Conservation (phyloP, 257 asterid species). For the Solanum rostratum region DNA sequence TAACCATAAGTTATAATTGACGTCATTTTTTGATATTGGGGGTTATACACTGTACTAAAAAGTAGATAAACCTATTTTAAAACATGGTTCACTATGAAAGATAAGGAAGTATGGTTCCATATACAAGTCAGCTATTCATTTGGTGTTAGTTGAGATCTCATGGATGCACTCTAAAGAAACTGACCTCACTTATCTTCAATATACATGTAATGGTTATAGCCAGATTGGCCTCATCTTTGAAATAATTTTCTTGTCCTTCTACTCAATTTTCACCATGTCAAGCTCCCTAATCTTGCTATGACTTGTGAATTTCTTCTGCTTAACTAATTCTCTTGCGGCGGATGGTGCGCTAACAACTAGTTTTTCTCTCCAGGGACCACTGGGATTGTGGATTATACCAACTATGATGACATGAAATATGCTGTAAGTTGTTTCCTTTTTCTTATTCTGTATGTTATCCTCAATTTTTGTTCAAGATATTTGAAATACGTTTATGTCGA, state of each 20-base stretch:
- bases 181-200: too few relatives aligned
- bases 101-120: too few relatives aligned
- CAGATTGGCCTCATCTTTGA: background rate
- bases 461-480: background rate
- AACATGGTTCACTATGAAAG: too few relatives aligned
- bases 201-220: too few relatives aligned
- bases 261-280: background rate
- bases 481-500: background rate
- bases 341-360: background rate
- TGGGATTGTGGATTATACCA: slow-evolving; percentile 88
- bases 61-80: too few relatives aligned
- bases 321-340: background rate
- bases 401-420: slow-evolving; percentile 80
- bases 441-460: background rate
- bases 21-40: too few relatives aligned
- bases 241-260: background rate
- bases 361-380: slow-evolving; percentile 52
- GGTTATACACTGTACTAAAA: too few relatives aligned
- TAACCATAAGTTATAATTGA: too few relatives aligned
- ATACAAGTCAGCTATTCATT: too few relatives aligned
- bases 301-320: background rate
- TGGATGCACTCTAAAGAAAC: too few relatives aligned
- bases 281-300: background rate
- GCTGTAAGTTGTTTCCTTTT: slow-evolving; percentile 42
- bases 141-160: too few relatives aligned